Evolutionary conservation across 2,329 filamentous ascomycete species (phyloP).

Genomic region (Colletotrichum sp.): DNA sequence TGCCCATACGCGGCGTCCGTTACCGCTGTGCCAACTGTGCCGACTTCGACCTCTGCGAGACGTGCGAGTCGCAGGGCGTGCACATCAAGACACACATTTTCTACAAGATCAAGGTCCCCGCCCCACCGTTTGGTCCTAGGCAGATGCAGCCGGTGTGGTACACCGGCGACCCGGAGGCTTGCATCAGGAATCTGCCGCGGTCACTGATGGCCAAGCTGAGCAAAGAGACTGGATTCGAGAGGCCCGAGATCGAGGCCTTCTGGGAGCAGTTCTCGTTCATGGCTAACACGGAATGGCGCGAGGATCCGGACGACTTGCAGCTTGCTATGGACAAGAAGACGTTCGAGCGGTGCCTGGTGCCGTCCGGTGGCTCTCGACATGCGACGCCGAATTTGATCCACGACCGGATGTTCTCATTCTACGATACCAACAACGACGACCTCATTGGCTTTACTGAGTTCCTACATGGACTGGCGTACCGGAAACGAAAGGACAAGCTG

Average conservation of each 20-base stretch:
- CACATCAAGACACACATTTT: conserved; percentile 94
- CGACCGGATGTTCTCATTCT: conserved; percentile 96
- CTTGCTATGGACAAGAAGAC: conserved; percentile 91
- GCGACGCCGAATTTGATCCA: conserved; percentile 88
- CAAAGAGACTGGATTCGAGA: conserved; percentile 78
- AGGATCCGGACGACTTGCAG: conserved; percentile 78
- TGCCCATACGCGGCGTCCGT: conserved; percentile 88
- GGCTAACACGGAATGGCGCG: conserved; percentile 82
- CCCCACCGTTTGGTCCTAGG: conserved; percentile 80
- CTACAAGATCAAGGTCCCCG: conserved; percentile 92
- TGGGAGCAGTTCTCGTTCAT: conserved; percentile 98
- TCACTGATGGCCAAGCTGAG: conserved; percentile 71
- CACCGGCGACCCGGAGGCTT: conserved; percentile 80
- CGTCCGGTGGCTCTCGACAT: conserved; percentile 79
- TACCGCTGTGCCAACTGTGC: conserved; percentile 96
- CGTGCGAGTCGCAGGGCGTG: conserved; percentile 79
- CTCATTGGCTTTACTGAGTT: conserved; percentile 95
- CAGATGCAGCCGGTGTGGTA: conserved; percentile 87
- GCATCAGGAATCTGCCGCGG: conserved; percentile 70
- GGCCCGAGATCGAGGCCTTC: conserved; percentile 86
- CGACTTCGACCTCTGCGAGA: conserved; percentile 95
- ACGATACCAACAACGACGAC: conserved; percentile 88
- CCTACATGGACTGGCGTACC: conserved; percentile 77
- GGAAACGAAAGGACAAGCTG: conserved; percentile 72
- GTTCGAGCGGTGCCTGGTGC: conserved; percentile 89